Conservation (phyloP, 2,329 filamentous ascomycete genomes). For the Pseudogymnoascus pannorum region DNA sequence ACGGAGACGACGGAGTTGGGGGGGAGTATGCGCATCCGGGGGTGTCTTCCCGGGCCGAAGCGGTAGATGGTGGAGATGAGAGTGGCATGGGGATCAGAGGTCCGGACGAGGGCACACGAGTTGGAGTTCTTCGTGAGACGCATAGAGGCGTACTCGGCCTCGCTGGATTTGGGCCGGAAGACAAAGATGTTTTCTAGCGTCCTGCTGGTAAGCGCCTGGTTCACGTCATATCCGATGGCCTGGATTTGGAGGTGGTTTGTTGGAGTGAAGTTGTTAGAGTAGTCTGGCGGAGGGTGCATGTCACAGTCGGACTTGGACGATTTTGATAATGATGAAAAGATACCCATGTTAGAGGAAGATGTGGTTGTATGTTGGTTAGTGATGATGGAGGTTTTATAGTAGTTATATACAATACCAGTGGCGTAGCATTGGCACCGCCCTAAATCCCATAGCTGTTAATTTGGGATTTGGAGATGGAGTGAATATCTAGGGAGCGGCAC, state of each 20-base stretch:
- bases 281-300: neutral
- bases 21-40: slow-evolving; percentile 13
- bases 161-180: neutral
- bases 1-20: slow-evolving; percentile 8
- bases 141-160: slow-evolving; percentile 9
- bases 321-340: neutral
- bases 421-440: neutral
- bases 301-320: neutral
- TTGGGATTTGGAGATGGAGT: neutral
- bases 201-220: slow-evolving; percentile 8
- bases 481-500: neutral
- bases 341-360: neutral
- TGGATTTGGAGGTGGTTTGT: slow-evolving; percentile 5
- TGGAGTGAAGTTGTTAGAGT: neutral
- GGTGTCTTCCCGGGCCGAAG: slow-evolving; percentile 13
- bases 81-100: slow-evolving; percentile 1
- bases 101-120: slow-evolving; percentile 9
- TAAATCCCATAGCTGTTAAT: neutral
- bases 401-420: neutral
- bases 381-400: neutral
- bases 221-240: slow-evolving; percentile 10
- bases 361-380: neutral
- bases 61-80: slow-evolving; percentile 16
- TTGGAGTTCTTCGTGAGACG: slow-evolving; percentile 10
- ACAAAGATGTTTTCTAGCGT: slow-evolving; percentile 10